Evolutionary conservation across 192 early-diverging fungal species (phyloP).

Genomic region (Linnemannia schmuckeri): DNA sequence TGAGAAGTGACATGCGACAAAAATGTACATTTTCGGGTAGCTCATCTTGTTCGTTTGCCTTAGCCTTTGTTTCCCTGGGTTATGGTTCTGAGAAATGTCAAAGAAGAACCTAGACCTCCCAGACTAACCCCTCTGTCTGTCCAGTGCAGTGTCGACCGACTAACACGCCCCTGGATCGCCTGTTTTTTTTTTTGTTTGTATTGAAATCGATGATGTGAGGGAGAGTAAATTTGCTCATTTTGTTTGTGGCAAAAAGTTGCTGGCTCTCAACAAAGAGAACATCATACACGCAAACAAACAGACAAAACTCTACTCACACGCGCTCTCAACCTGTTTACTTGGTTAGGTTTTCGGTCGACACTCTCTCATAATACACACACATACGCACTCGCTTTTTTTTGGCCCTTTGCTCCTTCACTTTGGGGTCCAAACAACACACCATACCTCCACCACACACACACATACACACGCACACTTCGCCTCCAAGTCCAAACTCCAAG

Average conservation of each 20-base stretch:
- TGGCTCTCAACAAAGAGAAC: slow-evolving; percentile 4
- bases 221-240: not conserved
- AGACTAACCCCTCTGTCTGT: not conserved
- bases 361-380: not conserved
- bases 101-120: not conserved
- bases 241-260: slow-evolving; percentile 4
- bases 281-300: not conserved
- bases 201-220: not conserved
- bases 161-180: not conserved
- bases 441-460: not conserved
- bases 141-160: not conserved
- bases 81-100: not conserved
- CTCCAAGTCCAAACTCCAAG: no score
- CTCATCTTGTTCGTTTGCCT: no score
- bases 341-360: not conserved
- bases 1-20: slow-evolving; percentile 1
- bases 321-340: not conserved
- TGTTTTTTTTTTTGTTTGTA: not conserved
- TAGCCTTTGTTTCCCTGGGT: not conserved
- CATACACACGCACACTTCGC: not conserved
- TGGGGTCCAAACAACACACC: not conserved
- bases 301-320: not conserved
- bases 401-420: not conserved
- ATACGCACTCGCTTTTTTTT: not conserved
- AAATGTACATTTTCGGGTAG: slow-evolving; percentile 6